phyloP scores from a whole-genome alignment of 108 stramenopile species.

The Mediolabrus comicus region DNA sequence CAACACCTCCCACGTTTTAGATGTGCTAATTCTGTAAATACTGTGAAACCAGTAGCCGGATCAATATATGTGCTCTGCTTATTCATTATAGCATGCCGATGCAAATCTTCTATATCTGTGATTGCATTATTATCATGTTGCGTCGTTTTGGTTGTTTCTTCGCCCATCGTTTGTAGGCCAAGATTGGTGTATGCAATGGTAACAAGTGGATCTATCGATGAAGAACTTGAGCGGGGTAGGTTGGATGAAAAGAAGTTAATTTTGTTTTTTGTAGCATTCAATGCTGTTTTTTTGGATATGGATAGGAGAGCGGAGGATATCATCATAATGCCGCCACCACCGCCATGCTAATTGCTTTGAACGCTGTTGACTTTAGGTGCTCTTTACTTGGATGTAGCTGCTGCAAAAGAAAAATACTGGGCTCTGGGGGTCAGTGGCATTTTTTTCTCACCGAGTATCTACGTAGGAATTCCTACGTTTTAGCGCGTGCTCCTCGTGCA shows the following conservation, averaged over 20 bases:
- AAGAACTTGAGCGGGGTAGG: not conserved
- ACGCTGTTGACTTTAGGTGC: too few relatives aligned
- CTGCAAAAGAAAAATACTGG: too few relatives aligned
- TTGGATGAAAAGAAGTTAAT: not conserved
- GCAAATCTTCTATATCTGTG: slow-evolving; percentile 78
- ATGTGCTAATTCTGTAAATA: slow-evolving; percentile 88
- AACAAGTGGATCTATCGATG: not conserved
- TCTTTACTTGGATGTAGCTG: too few relatives aligned
- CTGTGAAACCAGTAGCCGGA: slow-evolving; percentile 83
- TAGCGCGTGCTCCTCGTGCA: too few relatives aligned
- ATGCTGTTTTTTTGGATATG: not conserved
- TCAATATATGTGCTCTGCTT: slow-evolving; percentile 79
- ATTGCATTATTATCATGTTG: slow-evolving; percentile 6
- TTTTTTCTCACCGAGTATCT: too few relatives aligned
- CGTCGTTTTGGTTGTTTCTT: not conserved
- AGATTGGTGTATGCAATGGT: not conserved
- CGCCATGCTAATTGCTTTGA: too few relatives aligned
- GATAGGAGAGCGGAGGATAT: not conserved
- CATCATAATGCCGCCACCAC: too few relatives aligned
- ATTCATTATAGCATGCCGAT: slow-evolving; percentile 50
- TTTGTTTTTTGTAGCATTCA: not conserved
- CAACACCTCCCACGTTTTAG: slow-evolving; percentile 87
- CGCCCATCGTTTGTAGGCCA: not conserved
- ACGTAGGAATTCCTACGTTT: too few relatives aligned
- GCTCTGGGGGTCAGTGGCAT: too few relatives aligned